Evolutionary conservation across 495 filamentous ascomycete genomes (phyloP).

Genomic region (Astrothelium macrocarpum): DNA sequence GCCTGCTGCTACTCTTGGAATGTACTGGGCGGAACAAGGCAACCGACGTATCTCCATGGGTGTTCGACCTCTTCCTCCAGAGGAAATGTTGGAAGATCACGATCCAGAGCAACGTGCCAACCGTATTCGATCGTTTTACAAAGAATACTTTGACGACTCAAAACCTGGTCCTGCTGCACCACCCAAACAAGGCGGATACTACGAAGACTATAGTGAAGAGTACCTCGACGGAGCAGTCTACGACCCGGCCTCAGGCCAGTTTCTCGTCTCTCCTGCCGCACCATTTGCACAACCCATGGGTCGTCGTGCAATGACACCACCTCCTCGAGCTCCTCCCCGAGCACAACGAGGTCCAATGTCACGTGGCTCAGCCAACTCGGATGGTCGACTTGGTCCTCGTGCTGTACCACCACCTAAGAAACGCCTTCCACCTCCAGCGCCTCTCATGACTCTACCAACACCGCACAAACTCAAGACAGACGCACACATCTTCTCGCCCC

Average conservation of each 20-base stretch:
- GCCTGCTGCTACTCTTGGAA: background rate
- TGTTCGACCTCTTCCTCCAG: conserved; percentile 83
- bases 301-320: conserved; percentile 95
- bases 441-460: conserved; percentile 69
- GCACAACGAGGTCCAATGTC: conserved; percentile 38
- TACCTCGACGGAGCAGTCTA: conserved; percentile 60
- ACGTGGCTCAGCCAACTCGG: conserved; percentile 24
- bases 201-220: conserved; percentile 58
- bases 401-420: conserved; percentile 46
- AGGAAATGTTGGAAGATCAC: conserved; percentile 67
- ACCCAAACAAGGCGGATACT: conserved; percentile 44
- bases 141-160: conserved; percentile 94
- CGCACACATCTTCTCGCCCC: conserved; percentile 56
- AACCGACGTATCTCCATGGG: conserved; percentile 43
- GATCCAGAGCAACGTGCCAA: conserved; percentile 91
- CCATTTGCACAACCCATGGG: conserved; percentile 73
- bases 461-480: conserved; percentile 83
- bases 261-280: conserved; percentile 50
- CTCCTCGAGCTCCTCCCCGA: conserved; percentile 54
- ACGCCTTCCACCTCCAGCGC: conserved; percentile 61
- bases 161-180: conserved; percentile 43
- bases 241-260: conserved; percentile 64
- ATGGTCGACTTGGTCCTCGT: conserved; percentile 31
- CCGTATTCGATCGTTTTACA: conserved; percentile 96
- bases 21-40: conserved; percentile 1